These are phyloP conservation scores for Zychaea mexicana DNA, from an alignment of 371 early-diverging fungal genomes.

Conservation along the genomic window DNA sequence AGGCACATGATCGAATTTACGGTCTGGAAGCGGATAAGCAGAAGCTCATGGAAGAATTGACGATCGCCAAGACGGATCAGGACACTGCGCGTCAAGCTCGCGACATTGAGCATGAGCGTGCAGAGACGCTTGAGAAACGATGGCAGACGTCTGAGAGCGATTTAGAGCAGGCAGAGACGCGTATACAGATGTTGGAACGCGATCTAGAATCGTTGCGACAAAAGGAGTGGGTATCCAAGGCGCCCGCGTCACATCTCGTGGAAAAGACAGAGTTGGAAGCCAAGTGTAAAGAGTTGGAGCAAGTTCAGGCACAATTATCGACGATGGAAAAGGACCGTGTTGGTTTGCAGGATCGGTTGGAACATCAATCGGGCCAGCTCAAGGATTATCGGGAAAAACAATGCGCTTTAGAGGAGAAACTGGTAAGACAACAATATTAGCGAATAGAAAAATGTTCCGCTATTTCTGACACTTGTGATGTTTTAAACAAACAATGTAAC, in stretches of 20 bases:
- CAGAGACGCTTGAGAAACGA: conserved; percentile 26
- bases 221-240: conserved; percentile 14
- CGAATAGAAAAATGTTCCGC: not conserved
- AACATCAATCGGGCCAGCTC: conserved; percentile 6
- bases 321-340: conserved; percentile 1
- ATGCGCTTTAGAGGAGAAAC: conserved; percentile 11
- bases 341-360: not conserved
- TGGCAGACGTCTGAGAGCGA: conserved; percentile 31
- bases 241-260: conserved; percentile 1
- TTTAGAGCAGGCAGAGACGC: conserved; percentile 40
- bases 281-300: conserved; percentile 15
- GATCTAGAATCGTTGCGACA: conserved; percentile 28
- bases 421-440: conserved; percentile 17
- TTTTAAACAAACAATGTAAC: not conserved
- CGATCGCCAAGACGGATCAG: not conserved
- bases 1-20: not conserved
- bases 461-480: not conserved
- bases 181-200: conserved; percentile 30
- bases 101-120: conserved; percentile 26
- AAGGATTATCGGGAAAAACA: conserved; percentile 27
- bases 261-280: conserved; percentile 12
- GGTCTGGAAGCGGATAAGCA: conserved; percentile 1
- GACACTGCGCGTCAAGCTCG: not conserved
- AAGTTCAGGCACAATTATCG: conserved; percentile 7
- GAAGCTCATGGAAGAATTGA: not conserved